A percentile compares a stretch with the other conserved stretches of the same genome.
Evolutionary conservation across 2,329 filamentous ascomycete species (phyloP).

Genomic region (Calonectria hongkongensis): DNA sequence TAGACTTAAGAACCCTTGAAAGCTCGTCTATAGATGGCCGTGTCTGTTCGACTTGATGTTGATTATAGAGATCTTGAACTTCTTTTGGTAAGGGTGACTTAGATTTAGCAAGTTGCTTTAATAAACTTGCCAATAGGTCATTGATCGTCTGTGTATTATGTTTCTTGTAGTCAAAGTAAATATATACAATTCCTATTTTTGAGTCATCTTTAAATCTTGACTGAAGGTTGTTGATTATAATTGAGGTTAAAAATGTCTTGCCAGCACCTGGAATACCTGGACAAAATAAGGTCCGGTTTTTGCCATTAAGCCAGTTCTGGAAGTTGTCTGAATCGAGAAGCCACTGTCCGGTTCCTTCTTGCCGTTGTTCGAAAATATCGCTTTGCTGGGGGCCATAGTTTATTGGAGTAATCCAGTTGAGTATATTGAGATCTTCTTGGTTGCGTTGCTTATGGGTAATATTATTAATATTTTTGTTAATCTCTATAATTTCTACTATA

Average conservation of each 20-base stretch:
- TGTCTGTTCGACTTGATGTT: too few species aligned
- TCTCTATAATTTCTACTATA: too few species aligned
- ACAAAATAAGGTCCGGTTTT: conserved; percentile 59
- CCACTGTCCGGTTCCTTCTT: conserved; percentile 63
- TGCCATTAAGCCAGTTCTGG: conserved; percentile 51
- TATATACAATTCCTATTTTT: background rate
- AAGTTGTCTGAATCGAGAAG: conserved; percentile 61
- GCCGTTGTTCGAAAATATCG: too few species aligned
- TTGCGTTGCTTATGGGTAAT: too few species aligned
- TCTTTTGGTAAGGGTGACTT: too few species aligned
- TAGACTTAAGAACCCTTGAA: too few species aligned
- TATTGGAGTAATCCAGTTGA: conserved; percentile 58
- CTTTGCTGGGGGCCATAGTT: too few species aligned
- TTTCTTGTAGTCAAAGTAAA: conserved; percentile 49
- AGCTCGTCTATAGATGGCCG: too few species aligned
- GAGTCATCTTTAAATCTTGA: background rate
- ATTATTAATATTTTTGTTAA: too few species aligned
- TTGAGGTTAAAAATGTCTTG: conserved; percentile 58
- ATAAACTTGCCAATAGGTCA: conserved; percentile 55
- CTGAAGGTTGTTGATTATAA: conserved; percentile 44
- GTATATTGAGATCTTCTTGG: background rate
- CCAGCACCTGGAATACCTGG: conserved; percentile 59
- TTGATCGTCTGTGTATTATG: conserved; percentile 51
- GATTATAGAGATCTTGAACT: too few species aligned
- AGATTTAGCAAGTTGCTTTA: conserved; percentile 31